A percentile compares a stretch with the other conserved stretches of the same genome.
Evolutionary conservation across 441 rosid species (phyloP).

Genomic region (Eruca vesicaria): DNA sequence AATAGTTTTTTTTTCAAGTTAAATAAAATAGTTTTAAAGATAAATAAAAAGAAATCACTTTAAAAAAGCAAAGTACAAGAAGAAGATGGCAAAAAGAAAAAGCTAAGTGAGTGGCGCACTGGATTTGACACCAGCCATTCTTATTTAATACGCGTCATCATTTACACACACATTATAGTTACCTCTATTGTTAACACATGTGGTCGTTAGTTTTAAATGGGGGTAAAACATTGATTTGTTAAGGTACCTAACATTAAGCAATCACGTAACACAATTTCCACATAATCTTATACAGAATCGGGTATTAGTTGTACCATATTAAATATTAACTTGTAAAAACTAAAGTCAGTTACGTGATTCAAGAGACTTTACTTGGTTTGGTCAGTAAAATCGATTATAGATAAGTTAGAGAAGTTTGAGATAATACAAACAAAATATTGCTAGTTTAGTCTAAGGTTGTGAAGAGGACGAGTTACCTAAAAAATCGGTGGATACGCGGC

Average conservation of each 20-base stretch:
- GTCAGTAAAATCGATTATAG: background rate
- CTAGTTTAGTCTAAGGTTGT: background rate
- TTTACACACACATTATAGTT: background rate
- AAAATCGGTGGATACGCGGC: conserved; percentile 5
- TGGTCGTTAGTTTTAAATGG: background rate
- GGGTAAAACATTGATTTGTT: conserved; percentile 10
- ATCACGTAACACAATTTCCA: conserved; percentile 10
- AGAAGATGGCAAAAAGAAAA: conserved; percentile 24
- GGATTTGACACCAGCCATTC: conserved; percentile 29
- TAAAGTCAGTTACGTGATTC: background rate
- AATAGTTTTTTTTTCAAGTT: background rate
- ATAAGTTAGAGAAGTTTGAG: background rate
- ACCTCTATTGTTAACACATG: background rate
- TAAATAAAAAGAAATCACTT: conserved; percentile 17
- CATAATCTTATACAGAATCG: background rate
- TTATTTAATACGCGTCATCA: conserved; percentile 19
- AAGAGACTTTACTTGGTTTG: background rate
- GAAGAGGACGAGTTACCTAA: background rate
- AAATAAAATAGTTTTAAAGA: background rate
- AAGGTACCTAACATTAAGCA: background rate
- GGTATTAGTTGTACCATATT: background rate
- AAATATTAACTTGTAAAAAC: background rate
- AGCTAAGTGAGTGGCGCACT: conserved; percentile 25
- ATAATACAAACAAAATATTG: background rate
- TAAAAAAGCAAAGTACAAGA: background rate